Evolutionary conservation across 2,329 filamentous ascomycete species (phyloP), one percentile per base, ranked within the genome.

Genomic region (Talaromyces rugulosus): DNA sequence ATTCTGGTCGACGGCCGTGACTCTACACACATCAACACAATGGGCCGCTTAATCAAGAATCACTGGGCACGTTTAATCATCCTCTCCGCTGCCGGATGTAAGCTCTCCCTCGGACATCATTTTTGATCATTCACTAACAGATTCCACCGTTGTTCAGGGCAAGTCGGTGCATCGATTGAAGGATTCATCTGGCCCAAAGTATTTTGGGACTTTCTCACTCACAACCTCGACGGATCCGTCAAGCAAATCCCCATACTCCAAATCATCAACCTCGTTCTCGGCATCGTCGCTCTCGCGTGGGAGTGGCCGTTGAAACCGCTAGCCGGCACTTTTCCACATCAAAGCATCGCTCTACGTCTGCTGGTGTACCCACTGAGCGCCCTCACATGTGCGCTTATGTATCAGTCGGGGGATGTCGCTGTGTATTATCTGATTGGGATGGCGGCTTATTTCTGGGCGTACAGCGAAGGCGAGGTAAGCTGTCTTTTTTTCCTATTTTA

Each of bases 41-140:
- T 99, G 95, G 95, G 95, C 78, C 95, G 89, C 80, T 88, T 99
- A 74, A 98, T 99, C 82, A 99, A 99, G 85, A 98, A 98, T 82
- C 95, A 99, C 82, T 96, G 92, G 92, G 95, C 92, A 69, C 89
- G 95, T 64, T 88, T 99, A 72, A 95, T 99, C 73, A 85, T 96
- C 77, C 82, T 99, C 74, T 91, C 91, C 31, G 92, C 95, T 42
- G 89, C 91, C 68, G 77, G 82, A 62, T 93, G 90, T 92, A 86
- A 59, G 83, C 77, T 51, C 56, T 53, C 31, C 31, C 18, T 54
- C 31, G 28, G 27, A 6, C 16, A 34, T 44, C 2, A 5, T 7
- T 27, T 53, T n/a, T 6, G 11, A 12, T 23, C 12, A 27, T 47
- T 50, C 56, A 31, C 47, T 34, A 8, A 53, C 16, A 47, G 8